Base-by-base conservation (phyloP, 257 asterid genomes). In the Datura wrightii region DNA sequence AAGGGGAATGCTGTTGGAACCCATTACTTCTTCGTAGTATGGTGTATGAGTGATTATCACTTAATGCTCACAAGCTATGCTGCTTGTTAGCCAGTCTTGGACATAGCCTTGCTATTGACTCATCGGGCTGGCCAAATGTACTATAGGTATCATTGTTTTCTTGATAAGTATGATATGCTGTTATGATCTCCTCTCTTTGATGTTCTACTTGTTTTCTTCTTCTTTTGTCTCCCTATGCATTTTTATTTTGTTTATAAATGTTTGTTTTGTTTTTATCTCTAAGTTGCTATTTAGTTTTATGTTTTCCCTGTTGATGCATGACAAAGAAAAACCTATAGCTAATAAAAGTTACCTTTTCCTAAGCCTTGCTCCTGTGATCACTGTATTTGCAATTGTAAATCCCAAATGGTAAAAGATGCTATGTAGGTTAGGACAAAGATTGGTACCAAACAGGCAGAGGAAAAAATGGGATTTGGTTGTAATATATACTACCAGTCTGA, bases 1-100 rank as follows among this genome's bases (percentile, higher is more conserved):
- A 83, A 89, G 84, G 87, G 97, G 96, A 78, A 66, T 92, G 83
- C 18, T 56, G 7, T 67, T 94, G 85, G 88, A 91, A 83, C 89
- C 90, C 18, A 50, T 88, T 65, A 84, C 86, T 79, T 55, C 80
- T 71, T 41, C 85, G 59, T 79, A 70, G 82, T 83, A 87, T 36
- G 19, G 10, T 76, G 24, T 31, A 50, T 31, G 62, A 50, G 4
- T 76, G 82, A 76, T 31, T 76, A 7, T 76, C 44, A 24, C 62
- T 50, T 13, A 14, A 74, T 2, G 82, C 62, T 31, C 46, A 13
- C 82, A 76, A 50, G 31, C 82, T 76, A 24, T 14, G 2, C 62
- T 31, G 46, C 62, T 14, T 52, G 31, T 76, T 76, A 50, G 82
- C 31, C 31, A 15, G 13, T 31, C 62, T 7, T 76, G 82, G 3